Conservation (phyloP, 139 green algal species). For the Bryopsis sp. region DNA sequence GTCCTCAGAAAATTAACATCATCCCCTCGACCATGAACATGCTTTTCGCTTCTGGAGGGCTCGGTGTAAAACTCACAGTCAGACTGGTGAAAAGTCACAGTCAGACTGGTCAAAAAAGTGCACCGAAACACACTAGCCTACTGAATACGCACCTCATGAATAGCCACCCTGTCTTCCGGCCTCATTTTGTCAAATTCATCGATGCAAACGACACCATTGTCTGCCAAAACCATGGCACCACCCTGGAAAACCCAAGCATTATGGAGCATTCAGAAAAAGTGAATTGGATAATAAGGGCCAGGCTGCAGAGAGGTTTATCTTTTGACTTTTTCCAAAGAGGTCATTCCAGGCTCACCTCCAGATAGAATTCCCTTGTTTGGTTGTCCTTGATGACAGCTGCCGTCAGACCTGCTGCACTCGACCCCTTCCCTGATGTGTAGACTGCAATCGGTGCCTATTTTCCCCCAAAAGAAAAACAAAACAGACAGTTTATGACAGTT, state of each 20-base stretch:
- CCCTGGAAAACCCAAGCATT: constrained; percentile 45
- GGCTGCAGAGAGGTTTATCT: background rate
- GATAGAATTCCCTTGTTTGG: constrained; percentile 69
- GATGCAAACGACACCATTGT: constrained; percentile 97
- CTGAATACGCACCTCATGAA: constrained; percentile 73
- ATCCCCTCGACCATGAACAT: too few species aligned
- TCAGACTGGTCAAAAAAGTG: too few species aligned
- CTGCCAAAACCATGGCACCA: constrained; percentile 95
- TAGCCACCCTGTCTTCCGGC: constrained; percentile 91
- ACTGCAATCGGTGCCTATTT: constrained; percentile 81
- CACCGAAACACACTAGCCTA: too few species aligned
- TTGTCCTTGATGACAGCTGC: constrained; percentile 74
- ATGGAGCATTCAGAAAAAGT: background rate
- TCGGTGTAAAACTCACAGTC: too few species aligned
- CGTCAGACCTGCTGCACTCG: constrained; percentile 88
- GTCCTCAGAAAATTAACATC: too few species aligned
- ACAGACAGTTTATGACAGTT: constrained; percentile 2
- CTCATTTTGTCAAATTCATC: constrained; percentile 99
- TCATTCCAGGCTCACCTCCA: constrained; percentile 52
- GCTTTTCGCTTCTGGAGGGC: too few species aligned
- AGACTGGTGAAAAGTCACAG: too few species aligned
- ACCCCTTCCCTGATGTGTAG: constrained; percentile 96
- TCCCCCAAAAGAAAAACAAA: too few species aligned
- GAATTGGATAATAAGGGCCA: background rate
- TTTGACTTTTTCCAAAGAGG: too few species aligned